Percentiles rank a stretch among this genome's conserved stretches.
Conservation (phyloP, 495 filamentous ascomycete genomes). For the Chaetomium tenue region DNA sequence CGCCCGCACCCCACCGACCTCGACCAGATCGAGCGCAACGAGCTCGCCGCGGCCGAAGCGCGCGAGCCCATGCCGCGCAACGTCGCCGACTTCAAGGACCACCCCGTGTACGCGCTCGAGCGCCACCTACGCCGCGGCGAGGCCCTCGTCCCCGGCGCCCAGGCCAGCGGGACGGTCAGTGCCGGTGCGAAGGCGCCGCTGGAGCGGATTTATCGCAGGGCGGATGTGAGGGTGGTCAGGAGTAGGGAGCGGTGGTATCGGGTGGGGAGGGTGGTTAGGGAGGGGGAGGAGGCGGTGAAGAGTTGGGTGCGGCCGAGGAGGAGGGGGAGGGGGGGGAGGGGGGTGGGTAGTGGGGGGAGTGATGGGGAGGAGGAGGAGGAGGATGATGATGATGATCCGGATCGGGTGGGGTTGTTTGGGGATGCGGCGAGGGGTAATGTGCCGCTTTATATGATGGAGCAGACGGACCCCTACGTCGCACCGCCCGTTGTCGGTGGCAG, state of each 20-base stretch:
- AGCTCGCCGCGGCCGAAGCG: slow-evolving; percentile 66
- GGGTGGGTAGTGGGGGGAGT: slow-evolving; percentile 25
- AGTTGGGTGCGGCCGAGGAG: slow-evolving; percentile 48
- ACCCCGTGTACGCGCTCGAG: slow-evolving; percentile 86
- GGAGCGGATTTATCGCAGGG: slow-evolving; percentile 71
- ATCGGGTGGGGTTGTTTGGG: slow-evolving; percentile 39
- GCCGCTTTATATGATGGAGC: slow-evolving; percentile 68
- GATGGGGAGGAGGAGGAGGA: slow-evolving; percentile 44
- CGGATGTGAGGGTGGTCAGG: slow-evolving; percentile 71
- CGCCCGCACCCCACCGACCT: slow-evolving; percentile 57
- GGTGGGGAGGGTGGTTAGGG: slow-evolving; percentile 70
- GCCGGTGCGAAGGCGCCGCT: slow-evolving; percentile 39
- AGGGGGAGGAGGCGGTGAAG: slow-evolving; percentile 74
- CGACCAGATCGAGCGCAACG: slow-evolving; percentile 77
- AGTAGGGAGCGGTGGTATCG: slow-evolving; percentile 87
- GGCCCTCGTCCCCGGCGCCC: slow-evolving; percentile 66
- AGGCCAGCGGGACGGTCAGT: slow-evolving; percentile 72
- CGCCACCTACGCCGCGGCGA: slow-evolving; percentile 84
- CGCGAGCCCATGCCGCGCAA: slow-evolving; percentile 87
- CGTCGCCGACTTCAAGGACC: slow-evolving; percentile 87
- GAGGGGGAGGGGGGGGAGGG: slow-evolving; percentile 32
- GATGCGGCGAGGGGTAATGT: slow-evolving; percentile 40
- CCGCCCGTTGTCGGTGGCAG: slow-evolving; percentile 71
- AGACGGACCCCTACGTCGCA: slow-evolving; percentile 73
- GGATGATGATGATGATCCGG: slow-evolving; percentile 30